phyloP scores from a whole-genome alignment of 129 eudicot species.

The Escallonia herrerae region DNA sequence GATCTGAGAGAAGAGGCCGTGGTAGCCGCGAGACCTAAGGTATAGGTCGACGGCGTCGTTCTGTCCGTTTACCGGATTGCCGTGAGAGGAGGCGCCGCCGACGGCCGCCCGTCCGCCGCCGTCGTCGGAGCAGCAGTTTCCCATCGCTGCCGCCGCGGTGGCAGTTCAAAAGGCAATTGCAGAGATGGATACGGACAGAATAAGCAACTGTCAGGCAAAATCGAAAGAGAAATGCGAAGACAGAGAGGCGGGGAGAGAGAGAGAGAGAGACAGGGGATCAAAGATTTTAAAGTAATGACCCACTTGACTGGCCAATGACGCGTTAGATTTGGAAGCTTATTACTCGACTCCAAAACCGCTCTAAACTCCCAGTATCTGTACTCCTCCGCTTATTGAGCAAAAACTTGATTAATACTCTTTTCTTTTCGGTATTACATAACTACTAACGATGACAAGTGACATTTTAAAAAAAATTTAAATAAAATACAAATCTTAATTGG shows the following conservation, averaged over 20 bases:
- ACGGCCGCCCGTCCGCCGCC: conserved; percentile 62
- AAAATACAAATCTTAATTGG: too few relatives aligned
- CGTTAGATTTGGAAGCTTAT: background rate
- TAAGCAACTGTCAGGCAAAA: conserved; percentile 3
- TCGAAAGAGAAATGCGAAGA: background rate
- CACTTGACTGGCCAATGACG: conserved; percentile 22
- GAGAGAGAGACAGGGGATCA: conserved; percentile 7
- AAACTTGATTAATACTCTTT: too few relatives aligned
- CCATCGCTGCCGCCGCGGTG: conserved; percentile 48
- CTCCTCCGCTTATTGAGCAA: too few relatives aligned
- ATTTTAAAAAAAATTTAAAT: too few relatives aligned
- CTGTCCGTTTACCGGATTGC: conserved; percentile 23
- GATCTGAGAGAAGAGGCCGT: conserved; percentile 91
- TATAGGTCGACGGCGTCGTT: conserved; percentile 82
- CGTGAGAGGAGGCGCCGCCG: conserved; percentile 37
- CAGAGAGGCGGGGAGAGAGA: background rate
- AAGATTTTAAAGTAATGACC: conserved; percentile 7
- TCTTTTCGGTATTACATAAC: too few relatives aligned
- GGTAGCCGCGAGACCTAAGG: conserved; percentile 74
- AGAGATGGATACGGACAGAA: background rate
- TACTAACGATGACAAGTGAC: too few relatives aligned
- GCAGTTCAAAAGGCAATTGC: background rate
- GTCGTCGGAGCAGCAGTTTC: conserved; percentile 76
- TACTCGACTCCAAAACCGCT: too few relatives aligned
- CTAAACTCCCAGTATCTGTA: too few relatives aligned